A percentile compares a stretch with the other conserved stretches of the same genome.
Evolutionary conservation across 176 grass and related monocot genomes (phyloP).

Genomic region (Pharus latifolius): DNA sequence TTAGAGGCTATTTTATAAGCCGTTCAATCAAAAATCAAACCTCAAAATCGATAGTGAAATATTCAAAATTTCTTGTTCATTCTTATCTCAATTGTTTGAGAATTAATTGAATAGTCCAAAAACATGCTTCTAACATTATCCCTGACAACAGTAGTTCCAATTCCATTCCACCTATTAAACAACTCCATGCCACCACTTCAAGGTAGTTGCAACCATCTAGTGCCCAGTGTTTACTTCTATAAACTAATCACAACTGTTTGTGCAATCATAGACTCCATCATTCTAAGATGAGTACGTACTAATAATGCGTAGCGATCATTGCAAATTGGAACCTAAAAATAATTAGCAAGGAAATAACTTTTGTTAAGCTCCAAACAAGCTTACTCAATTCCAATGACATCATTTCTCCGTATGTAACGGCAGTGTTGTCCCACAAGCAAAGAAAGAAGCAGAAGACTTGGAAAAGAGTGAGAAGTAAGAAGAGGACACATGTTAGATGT

Average conservation of each 20-base stretch:
- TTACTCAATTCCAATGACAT: constrained; percentile 1
- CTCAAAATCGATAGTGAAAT: no score
- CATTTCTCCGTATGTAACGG: not conserved
- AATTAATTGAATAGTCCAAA: no score
- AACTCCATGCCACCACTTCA: not conserved
- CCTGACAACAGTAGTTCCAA: no score
- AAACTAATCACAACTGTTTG: not conserved
- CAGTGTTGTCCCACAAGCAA: not conserved
- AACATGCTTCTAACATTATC: no score
- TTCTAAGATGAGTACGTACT: not conserved
- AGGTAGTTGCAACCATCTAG: not conserved
- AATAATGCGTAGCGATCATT: not conserved
- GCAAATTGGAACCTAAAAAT: not conserved
- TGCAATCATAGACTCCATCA: not conserved
- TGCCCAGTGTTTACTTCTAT: not conserved
- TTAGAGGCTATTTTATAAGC: no score
- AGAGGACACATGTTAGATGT: not conserved
- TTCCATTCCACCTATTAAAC: no score
- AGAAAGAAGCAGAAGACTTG: no score
- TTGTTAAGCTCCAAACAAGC: constrained; percentile 4
- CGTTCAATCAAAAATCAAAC: no score
- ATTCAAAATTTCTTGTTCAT: no score
- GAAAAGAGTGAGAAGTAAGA: not conserved
- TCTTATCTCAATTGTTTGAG: no score
- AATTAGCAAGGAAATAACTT: not conserved